Percentiles rank a stretch among this genome's conserved stretches.
Conservation (phyloP, 2,329 filamentous ascomycete genomes). For the Nemania diffusa region DNA sequence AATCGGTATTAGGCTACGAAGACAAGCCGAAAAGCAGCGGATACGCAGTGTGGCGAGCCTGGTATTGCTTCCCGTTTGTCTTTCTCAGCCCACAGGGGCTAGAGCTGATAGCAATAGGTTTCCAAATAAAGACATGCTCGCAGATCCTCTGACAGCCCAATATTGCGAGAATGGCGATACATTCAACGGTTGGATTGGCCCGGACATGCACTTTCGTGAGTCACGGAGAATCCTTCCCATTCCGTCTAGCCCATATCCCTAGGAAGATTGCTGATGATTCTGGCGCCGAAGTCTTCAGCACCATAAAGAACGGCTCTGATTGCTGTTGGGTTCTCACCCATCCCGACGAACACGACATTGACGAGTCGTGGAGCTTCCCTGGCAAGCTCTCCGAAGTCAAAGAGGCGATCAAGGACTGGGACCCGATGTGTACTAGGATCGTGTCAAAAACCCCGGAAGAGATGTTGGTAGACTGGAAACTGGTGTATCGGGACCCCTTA, state of each 20-base stretch:
- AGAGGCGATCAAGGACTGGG: constrained; percentile 62
- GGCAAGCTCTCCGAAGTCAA: constrained; percentile 63
- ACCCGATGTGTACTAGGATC: constrained; percentile 57
- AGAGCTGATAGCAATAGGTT: constrained; percentile 50
- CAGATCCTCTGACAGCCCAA: constrained; percentile 62
- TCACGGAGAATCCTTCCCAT: background rate
- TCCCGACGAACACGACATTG: constrained; percentile 63
- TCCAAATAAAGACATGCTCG: constrained; percentile 61
- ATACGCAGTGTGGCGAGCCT: constrained; percentile 64
- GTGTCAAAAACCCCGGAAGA: constrained; percentile 57
- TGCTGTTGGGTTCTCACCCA: constrained; percentile 70
- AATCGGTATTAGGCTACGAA: constrained; percentile 62
- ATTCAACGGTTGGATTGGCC: constrained; percentile 68
- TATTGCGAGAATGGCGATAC: constrained; percentile 67
- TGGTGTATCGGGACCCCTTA: constrained; percentile 61
- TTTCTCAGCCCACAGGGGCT: background rate
- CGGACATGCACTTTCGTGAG: constrained; percentile 62
- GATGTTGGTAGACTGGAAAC: constrained; percentile 60
- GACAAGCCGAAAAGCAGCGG: constrained; percentile 63
- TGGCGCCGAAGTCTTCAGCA: constrained; percentile 57
- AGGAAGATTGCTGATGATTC: background rate
- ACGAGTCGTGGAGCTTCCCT: constrained; percentile 66
- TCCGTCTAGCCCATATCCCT: too few species aligned
- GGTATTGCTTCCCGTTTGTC: constrained; percentile 49
- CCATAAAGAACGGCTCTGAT: constrained; percentile 65